These are phyloP conservation scores for Piedraia hortae DNA, from an alignment of 2,329 filamentous ascomycete species.

Conservation along the genomic window DNA sequence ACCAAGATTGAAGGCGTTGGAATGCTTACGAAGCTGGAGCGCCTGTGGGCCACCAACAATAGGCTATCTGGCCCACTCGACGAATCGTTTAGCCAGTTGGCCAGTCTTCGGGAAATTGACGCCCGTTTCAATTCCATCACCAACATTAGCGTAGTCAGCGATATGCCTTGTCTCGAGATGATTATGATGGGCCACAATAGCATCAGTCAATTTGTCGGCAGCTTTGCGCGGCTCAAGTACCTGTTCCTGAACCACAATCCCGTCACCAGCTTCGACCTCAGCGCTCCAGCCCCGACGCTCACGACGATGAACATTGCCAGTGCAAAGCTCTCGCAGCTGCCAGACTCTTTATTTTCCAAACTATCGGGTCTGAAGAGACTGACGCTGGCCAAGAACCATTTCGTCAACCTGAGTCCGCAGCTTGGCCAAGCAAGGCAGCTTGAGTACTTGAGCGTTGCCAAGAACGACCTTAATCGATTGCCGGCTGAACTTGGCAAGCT, in stretches of 20 bases:
- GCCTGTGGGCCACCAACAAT: constrained; percentile 90
- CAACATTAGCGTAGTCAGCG: constrained; percentile 64
- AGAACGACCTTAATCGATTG: constrained; percentile 63
- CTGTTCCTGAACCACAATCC: constrained; percentile 86
- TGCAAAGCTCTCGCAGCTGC: constrained; percentile 67
- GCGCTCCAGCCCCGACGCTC: constrained; percentile 47
- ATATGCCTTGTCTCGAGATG: constrained; percentile 64
- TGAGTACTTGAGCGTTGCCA: constrained; percentile 79
- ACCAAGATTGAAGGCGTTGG: constrained; percentile 54
- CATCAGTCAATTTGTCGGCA: constrained; percentile 68
- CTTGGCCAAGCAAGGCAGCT: constrained; percentile 61
- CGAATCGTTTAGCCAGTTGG: constrained; percentile 36
- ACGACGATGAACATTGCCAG: constrained; percentile 74
- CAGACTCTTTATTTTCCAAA: constrained; percentile 64
- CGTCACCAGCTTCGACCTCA: constrained; percentile 75
- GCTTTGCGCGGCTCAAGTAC: constrained; percentile 60
- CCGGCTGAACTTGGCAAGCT: constrained; percentile 74
- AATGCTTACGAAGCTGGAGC: constrained; percentile 50
- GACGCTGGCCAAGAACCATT: constrained; percentile 82
- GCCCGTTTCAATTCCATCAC: constrained; percentile 78
- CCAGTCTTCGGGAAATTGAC: constrained; percentile 68
- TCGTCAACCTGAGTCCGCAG: constrained; percentile 63
- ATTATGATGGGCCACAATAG: constrained; percentile 78
- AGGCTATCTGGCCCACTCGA: constrained; percentile 52
- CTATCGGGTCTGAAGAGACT: constrained; percentile 69